phyloP scores from a whole-genome alignment of 1,284 basidiomycete genomes.

The Boletus chippewaensis region DNA sequence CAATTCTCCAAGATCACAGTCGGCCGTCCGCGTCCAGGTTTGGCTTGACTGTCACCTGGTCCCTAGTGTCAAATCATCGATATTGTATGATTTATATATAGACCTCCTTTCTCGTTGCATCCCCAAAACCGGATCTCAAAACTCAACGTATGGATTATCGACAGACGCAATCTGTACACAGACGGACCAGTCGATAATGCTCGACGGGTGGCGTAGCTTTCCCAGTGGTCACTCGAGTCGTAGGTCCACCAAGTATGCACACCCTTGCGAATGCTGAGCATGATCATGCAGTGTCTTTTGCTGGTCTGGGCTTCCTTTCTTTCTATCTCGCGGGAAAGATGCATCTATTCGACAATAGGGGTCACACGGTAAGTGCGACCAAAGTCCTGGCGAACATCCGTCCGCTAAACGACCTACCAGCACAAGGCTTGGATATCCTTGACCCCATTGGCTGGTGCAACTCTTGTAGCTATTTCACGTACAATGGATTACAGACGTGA shows the following conservation, averaged over 20 bases:
- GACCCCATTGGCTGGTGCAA: constrained; percentile 71
- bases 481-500: constrained; percentile 85
- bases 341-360: constrained; percentile 80
- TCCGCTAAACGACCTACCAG: constrained; percentile 22
- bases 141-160: constrained; percentile 72
- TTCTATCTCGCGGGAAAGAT: constrained; percentile 90
- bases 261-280: constrained; percentile 2
- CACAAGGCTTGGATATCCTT: constrained; percentile 82
- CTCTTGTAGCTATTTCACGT: constrained; percentile 85
- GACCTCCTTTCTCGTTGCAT: constrained; percentile 83
- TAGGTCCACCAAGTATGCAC: constrained; percentile 34
- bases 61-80: background rate
- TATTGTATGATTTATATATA: constrained; percentile 29
- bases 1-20: constrained; percentile 85
- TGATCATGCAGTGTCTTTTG: constrained; percentile 68
- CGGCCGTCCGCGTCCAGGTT: constrained; percentile 83
- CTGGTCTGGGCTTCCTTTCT: constrained; percentile 85
- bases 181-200: constrained; percentile 49
- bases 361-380: constrained; percentile 56
- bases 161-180: constrained; percentile 77
- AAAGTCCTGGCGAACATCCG: background rate
- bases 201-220: constrained; percentile 91
- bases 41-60: constrained; percentile 9
- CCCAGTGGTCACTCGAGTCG: constrained; percentile 87
- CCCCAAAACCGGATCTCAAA: constrained; percentile 56